Percentiles rank a stretch among this genome's conserved stretches.
Conservation (phyloP, 441 rosid genomes). For the Raphanus hybrid region DNA sequence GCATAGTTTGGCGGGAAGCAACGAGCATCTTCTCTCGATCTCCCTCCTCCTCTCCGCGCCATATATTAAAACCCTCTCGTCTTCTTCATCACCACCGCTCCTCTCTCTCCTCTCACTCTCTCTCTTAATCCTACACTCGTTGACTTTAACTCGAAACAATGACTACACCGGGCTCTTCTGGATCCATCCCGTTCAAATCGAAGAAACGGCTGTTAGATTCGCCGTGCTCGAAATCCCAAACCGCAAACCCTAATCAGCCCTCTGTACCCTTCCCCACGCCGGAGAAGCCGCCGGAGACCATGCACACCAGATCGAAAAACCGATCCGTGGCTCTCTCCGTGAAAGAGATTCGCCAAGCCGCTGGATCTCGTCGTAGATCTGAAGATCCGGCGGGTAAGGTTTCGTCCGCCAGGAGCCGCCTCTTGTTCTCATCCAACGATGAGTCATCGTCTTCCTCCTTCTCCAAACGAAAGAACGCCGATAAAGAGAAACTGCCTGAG, state of each 20-base stretch:
- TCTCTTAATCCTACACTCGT: background rate
- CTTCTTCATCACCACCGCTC: background rate
- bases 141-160: slow-evolving; percentile 16
- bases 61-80: background rate
- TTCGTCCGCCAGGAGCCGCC: slow-evolving; percentile 59
- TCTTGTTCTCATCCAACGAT: slow-evolving; percentile 45
- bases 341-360: slow-evolving; percentile 64
- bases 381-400: slow-evolving; percentile 28
- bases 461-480: slow-evolving; percentile 20
- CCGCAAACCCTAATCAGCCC: slow-evolving; percentile 28
- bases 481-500: slow-evolving; percentile 51
- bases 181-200: slow-evolving; percentile 50
- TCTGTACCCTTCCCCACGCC: slow-evolving; percentile 62
- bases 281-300: slow-evolving; percentile 51
- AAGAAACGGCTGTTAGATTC: slow-evolving; percentile 45
- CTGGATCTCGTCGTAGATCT: slow-evolving; percentile 46
- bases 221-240: slow-evolving; percentile 36
- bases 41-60: slow-evolving; percentile 42
- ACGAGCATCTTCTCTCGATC: background rate
- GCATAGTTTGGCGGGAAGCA: slow-evolving; percentile 15
- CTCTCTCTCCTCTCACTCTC: slow-evolving; percentile 3
- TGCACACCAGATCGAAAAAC: slow-evolving; percentile 57
- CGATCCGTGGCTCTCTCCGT: slow-evolving; percentile 66
- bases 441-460: slow-evolving; percentile 27
- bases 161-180: slow-evolving; percentile 43